phyloP scores from a whole-genome alignment of 306 rosid genomes.

The Lathyrus sativus region DNA sequence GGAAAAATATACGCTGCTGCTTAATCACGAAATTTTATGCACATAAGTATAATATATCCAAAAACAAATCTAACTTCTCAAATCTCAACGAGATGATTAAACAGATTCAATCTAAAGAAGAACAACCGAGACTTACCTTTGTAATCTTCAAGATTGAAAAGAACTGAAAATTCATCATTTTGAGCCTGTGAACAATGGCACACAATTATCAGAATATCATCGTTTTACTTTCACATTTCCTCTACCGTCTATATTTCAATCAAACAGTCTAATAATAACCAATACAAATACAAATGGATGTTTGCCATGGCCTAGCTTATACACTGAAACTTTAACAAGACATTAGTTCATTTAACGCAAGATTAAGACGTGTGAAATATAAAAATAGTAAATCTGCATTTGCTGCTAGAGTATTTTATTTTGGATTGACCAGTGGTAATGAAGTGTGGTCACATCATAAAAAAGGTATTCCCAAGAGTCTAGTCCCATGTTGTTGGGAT shows the following conservation, averaged over 20 bases:
- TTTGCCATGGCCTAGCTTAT: constrained; percentile 18
- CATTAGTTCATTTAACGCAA: constrained; percentile 3
- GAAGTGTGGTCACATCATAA: constrained; percentile 2
- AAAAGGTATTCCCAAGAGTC: constrained; percentile 12
- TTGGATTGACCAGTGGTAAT: background rate
- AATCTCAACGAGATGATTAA: background rate
- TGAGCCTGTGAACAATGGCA: constrained; percentile 68
- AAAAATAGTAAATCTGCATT: constrained; percentile 2
- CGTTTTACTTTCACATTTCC: constrained; percentile 10
- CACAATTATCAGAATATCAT: constrained; percentile 39
- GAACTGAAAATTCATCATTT: constrained; percentile 72
- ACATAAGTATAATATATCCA: background rate
- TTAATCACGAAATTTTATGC: constrained; percentile 5
- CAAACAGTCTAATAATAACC: constrained; percentile 14
- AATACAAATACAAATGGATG: constrained; percentile 21
- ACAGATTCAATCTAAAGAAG: constrained; percentile 5
- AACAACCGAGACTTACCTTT: constrained; percentile 59
- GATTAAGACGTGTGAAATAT: constrained; percentile 18
- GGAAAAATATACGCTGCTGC: background rate
- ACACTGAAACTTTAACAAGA: constrained; percentile 5
- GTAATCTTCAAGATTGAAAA: constrained; percentile 95
- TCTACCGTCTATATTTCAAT: background rate
- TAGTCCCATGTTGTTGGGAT: constrained; percentile 15
- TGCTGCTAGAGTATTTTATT: constrained; percentile 25
- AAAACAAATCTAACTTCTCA: constrained; percentile 17